Evolutionary conservation across 2,329 filamentous ascomycete genomes (phyloP).

Genomic region (Anthostomella pinea): DNA sequence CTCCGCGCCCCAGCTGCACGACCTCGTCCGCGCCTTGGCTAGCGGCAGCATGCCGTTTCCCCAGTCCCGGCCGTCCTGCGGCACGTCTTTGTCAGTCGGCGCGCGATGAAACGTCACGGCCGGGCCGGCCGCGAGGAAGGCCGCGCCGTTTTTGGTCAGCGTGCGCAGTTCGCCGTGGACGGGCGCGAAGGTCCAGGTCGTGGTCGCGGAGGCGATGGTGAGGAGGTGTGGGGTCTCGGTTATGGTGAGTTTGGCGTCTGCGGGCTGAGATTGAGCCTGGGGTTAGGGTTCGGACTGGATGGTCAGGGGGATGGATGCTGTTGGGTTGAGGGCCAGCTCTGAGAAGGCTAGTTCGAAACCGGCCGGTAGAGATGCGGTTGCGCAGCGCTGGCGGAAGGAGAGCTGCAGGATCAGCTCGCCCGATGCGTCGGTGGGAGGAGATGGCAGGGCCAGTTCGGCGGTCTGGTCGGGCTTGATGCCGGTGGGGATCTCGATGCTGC

Average conservation of each 20-base stretch:
- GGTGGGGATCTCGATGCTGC: slow-evolving; percentile 24
- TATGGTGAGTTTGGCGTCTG: slow-evolving; percentile 17
- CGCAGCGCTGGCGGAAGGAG: slow-evolving; percentile 23
- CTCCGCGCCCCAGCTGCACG: slow-evolving; percentile 23
- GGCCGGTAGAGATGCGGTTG: slow-evolving; percentile 21
- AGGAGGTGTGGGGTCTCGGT: slow-evolving; percentile 23
- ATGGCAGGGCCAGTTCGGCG: slow-evolving; percentile 21
- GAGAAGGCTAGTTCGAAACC: slow-evolving; percentile 30
- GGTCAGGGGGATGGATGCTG: slow-evolving; percentile 22
- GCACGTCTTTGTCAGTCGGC: slow-evolving; percentile 63
- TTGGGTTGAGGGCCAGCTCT: no score
- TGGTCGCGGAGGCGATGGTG: slow-evolving; percentile 21
- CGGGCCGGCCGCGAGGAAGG: slow-evolving; percentile 22
- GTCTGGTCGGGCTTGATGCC: slow-evolving; percentile 26
- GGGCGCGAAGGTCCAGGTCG: slow-evolving; percentile 27
- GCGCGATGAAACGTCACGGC: slow-evolving; percentile 55
- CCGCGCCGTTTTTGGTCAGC: slow-evolving; percentile 23
- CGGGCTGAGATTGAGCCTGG: not conserved
- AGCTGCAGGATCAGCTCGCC: slow-evolving; percentile 28
- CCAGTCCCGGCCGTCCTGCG: slow-evolving; percentile 55
- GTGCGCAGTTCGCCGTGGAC: slow-evolving; percentile 25
- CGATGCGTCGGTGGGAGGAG: not conserved
- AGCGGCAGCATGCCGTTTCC: slow-evolving; percentile 41
- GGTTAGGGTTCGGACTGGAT: slow-evolving; percentile 4
- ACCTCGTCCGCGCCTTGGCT: slow-evolving; percentile 37